Conservation (phyloP, 2,329 filamentous ascomycete genomes). For the Leptosphaerulina australis region DNA sequence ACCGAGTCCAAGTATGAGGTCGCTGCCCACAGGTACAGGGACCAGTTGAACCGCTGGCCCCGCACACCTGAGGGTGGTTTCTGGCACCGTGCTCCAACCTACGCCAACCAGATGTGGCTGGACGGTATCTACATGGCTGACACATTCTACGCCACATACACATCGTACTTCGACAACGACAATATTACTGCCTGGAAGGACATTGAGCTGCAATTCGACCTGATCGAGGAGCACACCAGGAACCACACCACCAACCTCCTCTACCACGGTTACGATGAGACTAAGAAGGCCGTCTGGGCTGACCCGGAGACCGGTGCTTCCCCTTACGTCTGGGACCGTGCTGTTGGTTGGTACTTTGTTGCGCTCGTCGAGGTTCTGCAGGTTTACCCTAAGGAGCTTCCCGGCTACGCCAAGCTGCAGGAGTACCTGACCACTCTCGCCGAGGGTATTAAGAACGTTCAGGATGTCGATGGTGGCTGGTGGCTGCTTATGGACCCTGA, state of each 20-base stretch:
- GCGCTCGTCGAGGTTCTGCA: slow-evolving; percentile 57
- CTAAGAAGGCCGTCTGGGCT: slow-evolving; percentile 45
- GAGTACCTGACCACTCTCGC: slow-evolving; percentile 53
- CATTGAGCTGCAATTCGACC: slow-evolving; percentile 45
- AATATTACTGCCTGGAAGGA: slow-evolving; percentile 55
- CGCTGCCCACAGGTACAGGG: slow-evolving; percentile 56
- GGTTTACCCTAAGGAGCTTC: slow-evolving; percentile 50
- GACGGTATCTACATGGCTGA: slow-evolving; percentile 58
- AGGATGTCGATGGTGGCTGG: slow-evolving; percentile 60
- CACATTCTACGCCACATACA: slow-evolving; percentile 50
- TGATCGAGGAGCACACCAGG: slow-evolving; percentile 45
- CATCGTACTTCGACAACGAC: slow-evolving; percentile 45
- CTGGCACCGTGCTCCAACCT: slow-evolving; percentile 59
- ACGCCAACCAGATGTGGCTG: slow-evolving; percentile 64
- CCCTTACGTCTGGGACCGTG: slow-evolving; percentile 48
- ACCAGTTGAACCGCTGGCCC: slow-evolving; percentile 57
- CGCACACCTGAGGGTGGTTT: slow-evolving; percentile 60
- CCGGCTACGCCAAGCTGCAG: slow-evolving; percentile 47
- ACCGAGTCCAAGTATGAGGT: slow-evolving; percentile 56
- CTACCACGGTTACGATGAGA: slow-evolving; percentile 46
- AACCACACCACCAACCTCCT: slow-evolving; percentile 44
- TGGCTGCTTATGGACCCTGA: slow-evolving; percentile 63
- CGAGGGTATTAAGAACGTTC: slow-evolving; percentile 51
- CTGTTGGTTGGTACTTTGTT: slow-evolving; percentile 49
- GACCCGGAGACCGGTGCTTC: slow-evolving; percentile 44